These are phyloP conservation scores for Russula abietina DNA, from an alignment of 768 basidiomycete species.

Conservation along the genomic window DNA sequence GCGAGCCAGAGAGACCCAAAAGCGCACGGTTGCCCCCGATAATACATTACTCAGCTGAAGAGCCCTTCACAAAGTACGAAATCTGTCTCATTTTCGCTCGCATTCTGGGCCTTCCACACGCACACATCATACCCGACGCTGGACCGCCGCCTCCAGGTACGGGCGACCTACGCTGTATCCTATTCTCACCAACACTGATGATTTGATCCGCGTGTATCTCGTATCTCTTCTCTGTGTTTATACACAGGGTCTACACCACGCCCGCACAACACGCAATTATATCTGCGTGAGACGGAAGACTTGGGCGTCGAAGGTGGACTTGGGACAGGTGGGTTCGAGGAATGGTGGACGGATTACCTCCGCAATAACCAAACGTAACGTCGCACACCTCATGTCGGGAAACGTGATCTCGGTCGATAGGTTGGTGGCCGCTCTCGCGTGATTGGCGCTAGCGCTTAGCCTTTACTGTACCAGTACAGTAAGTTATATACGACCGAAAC, in stretches of 20 bases:
- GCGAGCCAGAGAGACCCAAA: slow-evolving; percentile 32
- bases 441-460: neutral
- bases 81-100: slow-evolving; percentile 77
- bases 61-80: slow-evolving; percentile 88
- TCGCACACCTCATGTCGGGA: neutral
- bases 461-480: neutral
- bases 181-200: neutral
- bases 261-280: slow-evolving; percentile 75
- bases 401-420: neutral
- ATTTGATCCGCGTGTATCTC: neutral
- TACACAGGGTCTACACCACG: slow-evolving; percentile 57
- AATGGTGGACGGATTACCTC: slow-evolving; percentile 68
- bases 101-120: slow-evolving; percentile 62
- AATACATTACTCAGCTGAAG: slow-evolving; percentile 78
- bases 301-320: slow-evolving; percentile 49
- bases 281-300: slow-evolving; percentile 67
- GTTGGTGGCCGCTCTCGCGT: neutral
- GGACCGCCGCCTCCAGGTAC: slow-evolving; percentile 43
- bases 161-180: neutral
- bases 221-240: slow-evolving; percentile 3
- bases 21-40: slow-evolving; percentile 53
- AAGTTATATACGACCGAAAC: neutral
- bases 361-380: neutral
- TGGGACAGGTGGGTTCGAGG: slow-evolving; percentile 63
- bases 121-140: slow-evolving; percentile 68